Evolutionary conservation across 2,329 filamentous ascomycete species (phyloP), one percentile per base, ranked within the genome.

Genomic region (Graphium sp.): DNA sequence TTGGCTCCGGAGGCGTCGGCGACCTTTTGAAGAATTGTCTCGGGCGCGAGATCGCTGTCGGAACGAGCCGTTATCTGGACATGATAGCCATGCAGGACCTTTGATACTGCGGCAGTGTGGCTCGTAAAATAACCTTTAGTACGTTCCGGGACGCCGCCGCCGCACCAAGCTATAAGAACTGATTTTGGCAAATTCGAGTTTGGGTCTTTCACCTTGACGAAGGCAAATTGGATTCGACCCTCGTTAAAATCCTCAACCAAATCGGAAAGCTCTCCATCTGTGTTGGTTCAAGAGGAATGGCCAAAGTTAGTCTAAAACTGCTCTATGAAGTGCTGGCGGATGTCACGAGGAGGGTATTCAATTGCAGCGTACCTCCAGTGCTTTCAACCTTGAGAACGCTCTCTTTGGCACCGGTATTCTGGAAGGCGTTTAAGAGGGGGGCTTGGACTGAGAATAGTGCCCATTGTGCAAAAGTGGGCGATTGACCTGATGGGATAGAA

Each of bases 121-220:
- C 84, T 94, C 39, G 83, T 93, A 50, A 98, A 98, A 56, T 95
- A 95, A 39, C 89, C 89, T 57, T 95, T 98, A 35, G 87, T 95
- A 44, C 87, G 68, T 56, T 98, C 89, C n/a, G 89, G 89, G 11
- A 98, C 89, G 41, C 89, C 89, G 47, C 91, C 87, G 39, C 89
- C 89, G 51, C 89, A 98, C 79, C 89, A 98, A 39, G 80, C 85
- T 48, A 98, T 83, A 39, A 98, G 66, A 34, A 92, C 82, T 49
- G 75, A 80, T 61, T 98, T 98, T 28, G 87, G 84, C 11, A 98
- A 69, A 14, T 59, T 60, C 3, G 79, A 82, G 52, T 98, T 98
- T 31, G 84, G 80, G 48, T 98, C 89, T 52, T 85, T 93, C 58
- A 98, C 77, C 56, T 92, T 94, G 44, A 89, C 75, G 46, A 91